Base-by-base conservation (phyloP, 225 moss, liverwort and hornwort species). In the Physcomitrium patens region DNA sequence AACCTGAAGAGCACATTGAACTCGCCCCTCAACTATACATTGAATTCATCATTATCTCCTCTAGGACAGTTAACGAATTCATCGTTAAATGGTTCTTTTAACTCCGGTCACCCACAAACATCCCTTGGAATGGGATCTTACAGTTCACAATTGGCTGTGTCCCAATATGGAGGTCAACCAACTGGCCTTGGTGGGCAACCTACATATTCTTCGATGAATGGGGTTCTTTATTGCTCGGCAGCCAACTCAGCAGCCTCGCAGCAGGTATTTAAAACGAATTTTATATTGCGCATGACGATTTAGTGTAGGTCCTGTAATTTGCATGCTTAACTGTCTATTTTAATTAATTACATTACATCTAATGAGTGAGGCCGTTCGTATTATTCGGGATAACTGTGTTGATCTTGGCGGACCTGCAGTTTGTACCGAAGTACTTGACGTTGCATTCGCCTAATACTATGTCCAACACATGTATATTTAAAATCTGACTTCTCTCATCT, bases 81-180 rank as follows among this genome's bases (percentile, higher is more conserved):
- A 9, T 85, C 89, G 6, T 77, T 93, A 19, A 86, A 87, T 49
- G 87, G 91, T 20, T 86, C 93, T 16, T 78, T 99, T 41, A 95
- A 86, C 67, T 85, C 99, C 20, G 82, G 77, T 63, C 71, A 37
- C 70, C 83, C 93, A 7, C 93, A 91, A 73, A 95, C 91, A 5
- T 93, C 99, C 4, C 51, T 99, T 44, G 99, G 86, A 19, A 90
- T 95, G 91, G 91, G 89, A 62, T 89, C 93, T 0, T 93, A 95
- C 43, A 95, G 93, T 9, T 91, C 87, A 45, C 99, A 95, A 60
- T 69, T 95, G 66, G 95, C 93, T 24, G 86, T 95, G 81, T 86
- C 93, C 19, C 89, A 89, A 42, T 99, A 93, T 54, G 99, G 95
- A 60, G 81, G 80, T 60, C 93, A 93, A 75, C 79, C 81, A 56